phyloP scores from a whole-genome alignment of 495 filamentous ascomycete genomes.

The Trichocladium uniseriatum region DNA sequence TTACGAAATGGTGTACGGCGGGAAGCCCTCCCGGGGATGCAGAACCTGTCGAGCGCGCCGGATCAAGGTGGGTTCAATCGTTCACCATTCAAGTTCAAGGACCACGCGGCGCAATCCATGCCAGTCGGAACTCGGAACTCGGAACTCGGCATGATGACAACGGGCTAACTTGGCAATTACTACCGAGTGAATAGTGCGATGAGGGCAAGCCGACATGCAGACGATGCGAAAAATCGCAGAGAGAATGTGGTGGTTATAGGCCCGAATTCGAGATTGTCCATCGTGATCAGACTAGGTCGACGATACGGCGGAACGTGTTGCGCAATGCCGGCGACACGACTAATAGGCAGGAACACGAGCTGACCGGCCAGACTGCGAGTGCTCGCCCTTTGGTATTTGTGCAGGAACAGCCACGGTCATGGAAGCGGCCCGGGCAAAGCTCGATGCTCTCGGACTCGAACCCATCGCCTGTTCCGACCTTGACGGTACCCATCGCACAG shows the following conservation, averaged over 20 bases:
- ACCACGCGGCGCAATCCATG: too few relatives aligned
- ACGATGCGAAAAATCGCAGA: conserved; percentile 56
- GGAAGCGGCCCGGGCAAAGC: too few relatives aligned
- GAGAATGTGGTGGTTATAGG: conserved; percentile 57
- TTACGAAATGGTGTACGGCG: conserved; percentile 65
- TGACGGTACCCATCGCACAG: conserved; percentile 33
- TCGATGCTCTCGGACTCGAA: too few relatives aligned
- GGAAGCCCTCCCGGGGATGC: conserved; percentile 63
- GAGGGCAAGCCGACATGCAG: conserved; percentile 57
- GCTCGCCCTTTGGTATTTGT: too few relatives aligned
- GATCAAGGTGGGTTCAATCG: conserved; percentile 62
- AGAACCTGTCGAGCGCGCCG: conserved; percentile 59
- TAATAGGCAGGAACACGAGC: too few relatives aligned
- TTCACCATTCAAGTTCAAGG: too few relatives aligned
- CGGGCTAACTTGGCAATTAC: background rate
- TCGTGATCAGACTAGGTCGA: conserved; percentile 52
- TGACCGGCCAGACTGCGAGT: too few relatives aligned
- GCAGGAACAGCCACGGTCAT: too few relatives aligned
- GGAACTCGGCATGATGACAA: too few relatives aligned
- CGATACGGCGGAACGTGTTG: conserved; percentile 38
- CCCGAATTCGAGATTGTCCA: conserved; percentile 61
- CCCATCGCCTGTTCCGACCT: conserved; percentile 7
- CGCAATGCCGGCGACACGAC: conserved; percentile 12
- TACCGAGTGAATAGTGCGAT: conserved; percentile 52
- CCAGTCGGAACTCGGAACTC: too few relatives aligned